Percentiles rank a stretch among this genome's conserved stretches.
phyloP scores from a whole-genome alignment of 2,329 filamentous ascomycete genomes.

The Talaromyces sp. region DNA sequence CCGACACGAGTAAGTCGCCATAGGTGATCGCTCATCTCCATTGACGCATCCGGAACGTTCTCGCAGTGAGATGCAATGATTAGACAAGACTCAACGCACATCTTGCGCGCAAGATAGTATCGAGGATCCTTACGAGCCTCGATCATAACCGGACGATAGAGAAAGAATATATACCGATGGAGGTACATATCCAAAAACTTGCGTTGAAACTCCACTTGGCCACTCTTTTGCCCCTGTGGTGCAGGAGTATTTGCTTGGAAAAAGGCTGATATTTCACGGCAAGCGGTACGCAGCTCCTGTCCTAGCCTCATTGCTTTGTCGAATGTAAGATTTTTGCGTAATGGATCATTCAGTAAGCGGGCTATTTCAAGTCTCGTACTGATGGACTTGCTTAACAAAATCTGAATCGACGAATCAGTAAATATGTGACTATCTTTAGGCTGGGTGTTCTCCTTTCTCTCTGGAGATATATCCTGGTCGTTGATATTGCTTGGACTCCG shows the following conservation, averaged over 20 bases:
- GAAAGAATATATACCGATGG: slow-evolving; percentile 15
- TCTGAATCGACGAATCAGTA: slow-evolving; percentile 17
- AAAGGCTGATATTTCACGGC: slow-evolving; percentile 3
- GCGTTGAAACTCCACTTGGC: slow-evolving; percentile 9
- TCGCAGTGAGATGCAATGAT: slow-evolving; percentile 22
- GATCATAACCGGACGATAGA: slow-evolving; percentile 18
- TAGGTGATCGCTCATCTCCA: slow-evolving; percentile 21
- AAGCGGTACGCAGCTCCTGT: slow-evolving; percentile 7
- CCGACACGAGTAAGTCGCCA: slow-evolving; percentile 22
- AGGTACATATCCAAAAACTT: slow-evolving; percentile 14
- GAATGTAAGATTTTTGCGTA: slow-evolving; percentile 21
- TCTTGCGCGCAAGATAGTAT: slow-evolving; percentile 17
- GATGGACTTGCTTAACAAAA: slow-evolving; percentile 10
- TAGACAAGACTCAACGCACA: slow-evolving; percentile 16
- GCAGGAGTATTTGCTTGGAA: not conserved
- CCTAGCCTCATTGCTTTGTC: slow-evolving; percentile 15
- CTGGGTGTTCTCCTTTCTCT: not conserved
- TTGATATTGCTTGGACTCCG: slow-evolving; percentile 52
- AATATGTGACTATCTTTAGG: not conserved
- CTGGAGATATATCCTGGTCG: slow-evolving; percentile 46
- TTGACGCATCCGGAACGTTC: slow-evolving; percentile 12
- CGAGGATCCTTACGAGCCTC: slow-evolving; percentile 15
- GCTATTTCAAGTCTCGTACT: slow-evolving; percentile 12
- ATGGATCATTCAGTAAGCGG: slow-evolving; percentile 10
- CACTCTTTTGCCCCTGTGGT: not conserved